Evolutionary conservation across 345 rosid genomes (phyloP).

Genomic region (Excoecaria cochinchinensis): DNA sequence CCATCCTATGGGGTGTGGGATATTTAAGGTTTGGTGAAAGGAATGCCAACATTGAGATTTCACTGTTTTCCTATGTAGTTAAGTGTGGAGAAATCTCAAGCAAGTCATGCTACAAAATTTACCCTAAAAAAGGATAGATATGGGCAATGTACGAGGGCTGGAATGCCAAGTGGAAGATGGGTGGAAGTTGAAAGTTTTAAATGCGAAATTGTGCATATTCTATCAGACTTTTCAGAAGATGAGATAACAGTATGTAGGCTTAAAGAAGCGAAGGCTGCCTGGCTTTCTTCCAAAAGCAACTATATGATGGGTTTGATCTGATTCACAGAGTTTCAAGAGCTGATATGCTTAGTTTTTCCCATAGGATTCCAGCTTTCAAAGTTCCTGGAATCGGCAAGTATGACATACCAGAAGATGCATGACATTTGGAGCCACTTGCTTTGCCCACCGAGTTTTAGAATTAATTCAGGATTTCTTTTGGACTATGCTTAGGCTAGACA

Average conservation of each 20-base stretch:
- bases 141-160: conserved; percentile 27
- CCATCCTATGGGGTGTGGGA: conserved; percentile 21
- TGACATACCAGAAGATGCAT: conserved; percentile 23
- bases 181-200: not conserved
- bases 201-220: conserved; percentile 21
- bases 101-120: conserved; percentile 14
- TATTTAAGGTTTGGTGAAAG: conserved; percentile 13
- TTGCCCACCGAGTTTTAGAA: conserved; percentile 7
- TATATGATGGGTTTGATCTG: conserved; percentile 15
- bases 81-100: not conserved
- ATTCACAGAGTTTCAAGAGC: conserved; percentile 7
- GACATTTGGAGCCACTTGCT: conserved; percentile 33
- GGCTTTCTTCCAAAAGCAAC: conserved; percentile 15
- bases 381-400: conserved; percentile 17
- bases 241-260: conserved; percentile 12
- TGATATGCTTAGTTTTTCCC: conserved; percentile 24
- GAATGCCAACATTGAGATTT: conserved; percentile 7
- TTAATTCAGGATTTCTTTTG: not conserved
- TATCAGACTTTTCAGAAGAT: conserved; percentile 12
- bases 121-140: conserved; percentile 24
- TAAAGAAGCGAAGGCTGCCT: conserved; percentile 19
- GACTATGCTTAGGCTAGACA: too few relatives aligned
- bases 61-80: conserved; percentile 14
- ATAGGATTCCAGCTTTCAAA: conserved; percentile 26
- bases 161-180: conserved; percentile 11